A percentile compares a stretch with the other conserved stretches of the same genome.
Conservation (phyloP, 1,284 basidiomycete species). For the Fomitopsis palustris region DNA sequence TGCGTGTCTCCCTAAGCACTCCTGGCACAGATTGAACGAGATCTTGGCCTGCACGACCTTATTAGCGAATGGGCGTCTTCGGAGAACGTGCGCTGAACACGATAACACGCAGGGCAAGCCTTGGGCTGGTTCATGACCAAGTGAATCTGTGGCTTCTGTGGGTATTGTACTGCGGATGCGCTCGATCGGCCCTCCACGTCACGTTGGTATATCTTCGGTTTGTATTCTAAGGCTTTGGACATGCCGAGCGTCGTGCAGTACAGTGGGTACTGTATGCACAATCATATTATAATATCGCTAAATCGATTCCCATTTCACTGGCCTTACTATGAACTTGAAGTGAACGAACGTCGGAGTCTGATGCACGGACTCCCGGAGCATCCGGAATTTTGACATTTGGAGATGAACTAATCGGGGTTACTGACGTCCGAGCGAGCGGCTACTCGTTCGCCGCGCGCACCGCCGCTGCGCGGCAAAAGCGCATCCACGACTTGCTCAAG, state of each 20-base stretch:
- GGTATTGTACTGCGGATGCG: no score
- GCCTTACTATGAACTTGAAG: background rate
- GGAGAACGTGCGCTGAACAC: background rate
- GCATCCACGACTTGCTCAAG: background rate
- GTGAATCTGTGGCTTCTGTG: no score
- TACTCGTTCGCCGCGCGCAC: background rate
- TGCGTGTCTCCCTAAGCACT: conserved; percentile 9
- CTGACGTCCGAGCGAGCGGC: background rate
- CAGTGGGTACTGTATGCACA: background rate
- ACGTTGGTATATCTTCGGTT: background rate
- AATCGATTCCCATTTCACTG: no score
- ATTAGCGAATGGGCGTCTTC: conserved; percentile 18
- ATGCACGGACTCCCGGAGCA: no score
- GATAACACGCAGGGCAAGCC: background rate
- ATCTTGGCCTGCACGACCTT: conserved; percentile 35
- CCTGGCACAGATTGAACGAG: conserved; percentile 31
- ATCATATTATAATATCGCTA: background rate
- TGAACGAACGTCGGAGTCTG: background rate
- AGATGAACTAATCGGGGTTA: background rate
- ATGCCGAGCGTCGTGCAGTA: background rate
- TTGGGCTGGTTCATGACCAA: no score
- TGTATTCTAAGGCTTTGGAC: background rate
- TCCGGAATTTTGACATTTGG: background rate
- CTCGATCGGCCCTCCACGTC: no score
- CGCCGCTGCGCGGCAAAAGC: background rate